Percentiles rank a stretch among this genome's conserved stretches.
These are phyloP conservation scores for Mimosa pudica DNA, from an alignment of 306 rosid genomes.

Conservation along the genomic window DNA sequence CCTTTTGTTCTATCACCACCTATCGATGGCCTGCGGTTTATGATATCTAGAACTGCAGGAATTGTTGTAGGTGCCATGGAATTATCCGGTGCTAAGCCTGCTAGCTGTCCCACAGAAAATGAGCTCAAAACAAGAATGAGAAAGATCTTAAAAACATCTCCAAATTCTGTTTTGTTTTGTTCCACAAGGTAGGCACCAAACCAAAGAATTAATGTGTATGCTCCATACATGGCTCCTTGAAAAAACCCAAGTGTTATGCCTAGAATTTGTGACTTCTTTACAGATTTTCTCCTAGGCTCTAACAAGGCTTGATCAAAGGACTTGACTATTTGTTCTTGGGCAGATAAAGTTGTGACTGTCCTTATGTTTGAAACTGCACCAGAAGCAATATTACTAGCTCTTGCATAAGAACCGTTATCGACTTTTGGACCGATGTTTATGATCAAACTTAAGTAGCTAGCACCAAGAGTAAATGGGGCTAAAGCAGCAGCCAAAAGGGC, in stretches of 20 bases:
- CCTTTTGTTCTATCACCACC: constrained; percentile 38
- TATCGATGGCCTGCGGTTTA: constrained; percentile 67
- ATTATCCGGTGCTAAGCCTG: constrained; percentile 91
- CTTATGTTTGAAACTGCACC: constrained; percentile 90
- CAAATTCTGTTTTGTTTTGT: constrained; percentile 49
- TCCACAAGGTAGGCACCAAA: constrained; percentile 69
- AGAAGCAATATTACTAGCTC: constrained; percentile 88
- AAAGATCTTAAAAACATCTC: constrained; percentile 69
- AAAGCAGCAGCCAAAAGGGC: constrained; percentile 77
- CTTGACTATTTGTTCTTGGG: constrained; percentile 72
- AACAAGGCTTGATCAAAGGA: constrained; percentile 71
- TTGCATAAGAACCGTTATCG: constrained; percentile 67
- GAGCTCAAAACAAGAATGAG: constrained; percentile 95
- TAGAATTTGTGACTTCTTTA: constrained; percentile 63
- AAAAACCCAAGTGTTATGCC: constrained; percentile 72
- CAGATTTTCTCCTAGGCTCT: constrained; percentile 63
- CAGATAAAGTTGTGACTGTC: constrained; percentile 81
- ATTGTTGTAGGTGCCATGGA: constrained; percentile 69
- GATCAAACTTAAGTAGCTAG: constrained; percentile 79
- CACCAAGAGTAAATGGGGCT: constrained; percentile 90
- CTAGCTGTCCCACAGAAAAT: constrained; percentile 89
- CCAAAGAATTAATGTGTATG: constrained; percentile 82
- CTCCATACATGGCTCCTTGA: constrained; percentile 84
- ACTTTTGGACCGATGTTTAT: constrained; percentile 70
- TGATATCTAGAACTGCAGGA: constrained; percentile 70